A percentile compares a stretch with the other conserved stretches of the same genome.
These are phyloP conservation scores for Fusarium transvaalense DNA, from an alignment of 2,329 filamentous ascomycete genomes.

Conservation along the genomic window DNA sequence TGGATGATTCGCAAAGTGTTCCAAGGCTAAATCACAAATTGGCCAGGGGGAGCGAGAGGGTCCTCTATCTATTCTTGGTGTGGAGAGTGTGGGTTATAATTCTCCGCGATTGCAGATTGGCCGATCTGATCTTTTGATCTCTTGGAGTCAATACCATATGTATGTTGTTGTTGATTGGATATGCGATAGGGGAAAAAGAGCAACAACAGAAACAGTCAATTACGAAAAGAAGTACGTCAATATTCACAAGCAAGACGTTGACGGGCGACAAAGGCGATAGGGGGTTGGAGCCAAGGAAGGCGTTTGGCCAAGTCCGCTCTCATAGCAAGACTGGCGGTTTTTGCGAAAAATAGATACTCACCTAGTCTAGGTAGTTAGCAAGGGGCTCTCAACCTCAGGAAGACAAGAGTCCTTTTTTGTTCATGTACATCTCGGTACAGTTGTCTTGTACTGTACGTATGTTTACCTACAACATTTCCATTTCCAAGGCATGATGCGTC, in stretches of 20 bases:
- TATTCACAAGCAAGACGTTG: neutral
- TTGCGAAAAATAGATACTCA: slow-evolving; percentile 13
- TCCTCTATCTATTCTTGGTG: slow-evolving; percentile 6
- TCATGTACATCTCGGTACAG: neutral
- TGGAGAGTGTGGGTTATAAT: slow-evolving; percentile 16
- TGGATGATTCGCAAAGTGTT: slow-evolving; percentile 12
- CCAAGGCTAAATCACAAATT: slow-evolving; percentile 5
- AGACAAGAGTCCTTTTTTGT: slow-evolving; percentile 4
- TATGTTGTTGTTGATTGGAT: neutral
- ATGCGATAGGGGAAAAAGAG: neutral
- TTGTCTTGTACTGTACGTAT: neutral
- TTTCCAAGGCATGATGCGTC: slow-evolving; percentile 35
- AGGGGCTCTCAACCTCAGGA: slow-evolving; percentile 18
- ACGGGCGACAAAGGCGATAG: neutral
- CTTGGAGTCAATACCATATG: neutral
- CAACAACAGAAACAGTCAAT: neutral
- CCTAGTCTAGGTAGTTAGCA: neutral
- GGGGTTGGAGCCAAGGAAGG: slow-evolving; percentile 19
- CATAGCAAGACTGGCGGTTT: slow-evolving; percentile 4
- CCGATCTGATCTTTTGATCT: slow-evolving; percentile 1
- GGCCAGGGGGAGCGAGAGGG: slow-evolving; percentile 14
- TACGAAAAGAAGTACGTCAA: no score
- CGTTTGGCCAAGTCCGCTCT: slow-evolving; percentile 31
- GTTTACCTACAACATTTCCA: slow-evolving; percentile 25
- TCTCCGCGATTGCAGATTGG: slow-evolving; percentile 20